Evolutionary conservation across 352 stramenopile genomes (phyloP).

Genomic region (Phytophthora megakarya): DNA sequence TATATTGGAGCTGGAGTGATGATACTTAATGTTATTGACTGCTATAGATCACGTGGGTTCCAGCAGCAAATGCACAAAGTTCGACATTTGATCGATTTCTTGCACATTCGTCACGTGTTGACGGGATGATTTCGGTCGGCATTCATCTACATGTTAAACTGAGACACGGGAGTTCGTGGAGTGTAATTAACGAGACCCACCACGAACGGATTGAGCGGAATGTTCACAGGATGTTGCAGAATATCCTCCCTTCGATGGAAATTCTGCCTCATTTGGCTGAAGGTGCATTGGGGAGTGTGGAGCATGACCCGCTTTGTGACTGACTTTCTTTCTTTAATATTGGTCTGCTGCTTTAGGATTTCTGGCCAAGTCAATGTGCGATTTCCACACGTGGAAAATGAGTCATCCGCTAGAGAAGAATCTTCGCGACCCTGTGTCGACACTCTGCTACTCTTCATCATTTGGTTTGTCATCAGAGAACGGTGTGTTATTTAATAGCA

Average conservation of each 20-base stretch:
- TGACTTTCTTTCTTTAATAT: constrained; percentile 8
- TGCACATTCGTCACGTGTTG: constrained; percentile 30
- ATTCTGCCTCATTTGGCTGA: constrained; percentile 25
- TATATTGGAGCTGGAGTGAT: background rate
- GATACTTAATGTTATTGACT: background rate
- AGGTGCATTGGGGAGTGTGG: constrained; percentile 12
- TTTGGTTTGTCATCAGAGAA: constrained; percentile 31
- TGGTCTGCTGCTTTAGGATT: constrained; percentile 34
- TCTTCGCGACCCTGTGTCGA: constrained; percentile 1
- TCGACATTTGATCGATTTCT: constrained; percentile 47
- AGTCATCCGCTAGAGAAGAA: constrained; percentile 22
- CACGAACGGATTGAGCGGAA: constrained; percentile 43
- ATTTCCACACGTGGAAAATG: constrained; percentile 31
- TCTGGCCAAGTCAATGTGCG: constrained; percentile 48
- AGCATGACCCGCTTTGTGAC: background rate
- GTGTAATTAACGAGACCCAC: constrained; percentile 17
- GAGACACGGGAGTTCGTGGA: background rate
- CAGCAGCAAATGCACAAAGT: constrained; percentile 25
- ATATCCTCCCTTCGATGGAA: constrained; percentile 29
- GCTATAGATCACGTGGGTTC: constrained; percentile 45
- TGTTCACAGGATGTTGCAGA: constrained; percentile 33
- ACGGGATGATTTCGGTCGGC: constrained; percentile 33
- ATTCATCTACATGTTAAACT: constrained; percentile 48
- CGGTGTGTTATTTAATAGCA: constrained; percentile 18
- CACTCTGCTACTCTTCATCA: constrained; percentile 43